Percentiles rank a stretch among this genome's conserved stretches.
Evolutionary conservation across 2,329 filamentous ascomycete species (phyloP).

Genomic region (Cordyceps farinosa): DNA sequence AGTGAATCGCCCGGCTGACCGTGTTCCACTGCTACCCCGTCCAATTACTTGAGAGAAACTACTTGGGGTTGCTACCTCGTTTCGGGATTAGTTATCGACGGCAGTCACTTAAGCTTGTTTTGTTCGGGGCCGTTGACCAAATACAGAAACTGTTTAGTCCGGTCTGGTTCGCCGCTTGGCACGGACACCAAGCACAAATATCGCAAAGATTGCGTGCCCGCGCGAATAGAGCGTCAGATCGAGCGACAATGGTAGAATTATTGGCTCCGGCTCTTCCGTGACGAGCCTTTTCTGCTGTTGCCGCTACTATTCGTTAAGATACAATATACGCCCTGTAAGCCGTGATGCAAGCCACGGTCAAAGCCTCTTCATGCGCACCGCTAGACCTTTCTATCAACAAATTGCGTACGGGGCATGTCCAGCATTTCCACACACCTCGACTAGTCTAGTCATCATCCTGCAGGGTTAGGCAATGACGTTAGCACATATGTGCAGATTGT

Average conservation of each 20-base stretch:
- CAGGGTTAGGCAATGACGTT: neutral
- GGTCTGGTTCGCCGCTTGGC: neutral
- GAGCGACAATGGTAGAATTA: neutral
- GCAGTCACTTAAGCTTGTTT: constrained; percentile 14
- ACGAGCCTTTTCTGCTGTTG: neutral
- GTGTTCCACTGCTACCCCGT: neutral
- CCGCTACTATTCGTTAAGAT: neutral
- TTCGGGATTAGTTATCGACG: neutral
- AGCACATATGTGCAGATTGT: constrained; percentile 7
- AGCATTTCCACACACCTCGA: neutral
- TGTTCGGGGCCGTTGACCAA: neutral
- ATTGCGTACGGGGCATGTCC: neutral
- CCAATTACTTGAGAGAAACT: neutral
- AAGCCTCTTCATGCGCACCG: neutral
- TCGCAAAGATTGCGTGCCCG: neutral
- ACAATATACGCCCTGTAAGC: constrained; percentile 7
- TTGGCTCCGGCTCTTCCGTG: neutral
- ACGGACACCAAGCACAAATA: neutral
- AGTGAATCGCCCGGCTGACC: neutral
- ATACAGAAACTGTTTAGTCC: neutral
- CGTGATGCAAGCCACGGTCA: neutral
- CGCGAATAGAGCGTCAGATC: neutral
- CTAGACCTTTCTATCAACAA: neutral
- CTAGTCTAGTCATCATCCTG: neutral
- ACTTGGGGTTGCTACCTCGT: neutral